Evolutionary conservation across 192 early-diverging fungal genomes (phyloP).

Genomic region (Rhizophagus sp.): DNA sequence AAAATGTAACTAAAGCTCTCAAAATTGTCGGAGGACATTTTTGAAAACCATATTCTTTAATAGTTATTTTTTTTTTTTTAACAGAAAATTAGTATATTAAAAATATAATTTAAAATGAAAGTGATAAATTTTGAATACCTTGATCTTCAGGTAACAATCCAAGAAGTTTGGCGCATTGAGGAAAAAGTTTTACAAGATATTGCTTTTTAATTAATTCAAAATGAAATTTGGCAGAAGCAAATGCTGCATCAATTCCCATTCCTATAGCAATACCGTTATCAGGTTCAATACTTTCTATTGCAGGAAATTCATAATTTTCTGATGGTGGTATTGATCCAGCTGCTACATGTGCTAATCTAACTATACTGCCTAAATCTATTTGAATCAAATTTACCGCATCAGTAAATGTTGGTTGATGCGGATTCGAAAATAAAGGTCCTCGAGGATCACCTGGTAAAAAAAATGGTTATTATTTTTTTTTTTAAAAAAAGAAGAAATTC

Average conservation of each 20-base stretch:
- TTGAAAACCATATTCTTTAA: slow-evolving; percentile 58
- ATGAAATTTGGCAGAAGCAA: slow-evolving; percentile 61
- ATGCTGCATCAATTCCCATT: slow-evolving; percentile 59
- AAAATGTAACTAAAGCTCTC: slow-evolving; percentile 62
- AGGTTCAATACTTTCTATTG: slow-evolving; percentile 43
- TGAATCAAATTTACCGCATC: slow-evolving; percentile 55
- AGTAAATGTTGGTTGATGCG: slow-evolving; percentile 53
- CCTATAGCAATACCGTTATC: slow-evolving; percentile 62
- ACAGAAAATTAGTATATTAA: too few relatives aligned
- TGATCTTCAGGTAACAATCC: slow-evolving; percentile 50
- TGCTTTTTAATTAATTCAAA: slow-evolving; percentile 67
- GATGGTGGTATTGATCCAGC: slow-evolving; percentile 59
- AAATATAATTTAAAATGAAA: not conserved
- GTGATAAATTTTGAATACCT: slow-evolving; percentile 37
- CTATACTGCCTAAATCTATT: slow-evolving; percentile 51
- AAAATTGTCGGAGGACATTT: slow-evolving; percentile 70
- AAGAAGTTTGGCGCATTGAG: slow-evolving; percentile 52
- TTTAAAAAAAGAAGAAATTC: not conserved
- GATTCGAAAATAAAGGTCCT: slow-evolving; percentile 55
- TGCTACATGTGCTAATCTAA: slow-evolving; percentile 57
- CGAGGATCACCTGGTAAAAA: slow-evolving; percentile 42
- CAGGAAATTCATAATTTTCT: slow-evolving; percentile 57
- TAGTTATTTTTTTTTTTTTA: not conserved
- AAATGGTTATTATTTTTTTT: not conserved
- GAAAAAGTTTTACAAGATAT: slow-evolving; percentile 76